Conservation (phyloP, 352 stramenopile species). For the Globisporangium spinosum region DNA sequence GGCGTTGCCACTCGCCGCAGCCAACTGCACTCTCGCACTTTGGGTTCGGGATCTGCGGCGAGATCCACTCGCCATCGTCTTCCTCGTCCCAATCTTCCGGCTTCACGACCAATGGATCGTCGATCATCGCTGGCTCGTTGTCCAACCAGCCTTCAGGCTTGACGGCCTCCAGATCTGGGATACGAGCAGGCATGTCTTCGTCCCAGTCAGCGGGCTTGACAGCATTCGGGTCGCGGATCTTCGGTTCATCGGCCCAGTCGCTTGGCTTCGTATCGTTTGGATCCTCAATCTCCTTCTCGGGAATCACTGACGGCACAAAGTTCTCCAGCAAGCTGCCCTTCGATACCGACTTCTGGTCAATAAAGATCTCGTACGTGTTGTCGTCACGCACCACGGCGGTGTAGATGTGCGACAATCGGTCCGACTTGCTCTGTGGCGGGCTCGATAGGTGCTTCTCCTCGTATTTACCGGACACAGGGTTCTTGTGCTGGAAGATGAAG, state of each 20-base stretch:
- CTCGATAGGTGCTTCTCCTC: constrained; percentile 93
- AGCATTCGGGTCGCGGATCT: constrained; percentile 86
- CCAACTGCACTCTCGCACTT: constrained; percentile 79
- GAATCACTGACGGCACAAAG: constrained; percentile 84
- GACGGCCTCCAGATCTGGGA: constrained; percentile 79
- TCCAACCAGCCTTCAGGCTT: constrained; percentile 92
- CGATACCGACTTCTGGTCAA: constrained; percentile 84
- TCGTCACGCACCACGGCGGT: constrained; percentile 88
- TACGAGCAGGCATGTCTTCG: constrained; percentile 83
- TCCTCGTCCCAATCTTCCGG: constrained; percentile 94
- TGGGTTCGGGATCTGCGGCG: constrained; percentile 88
- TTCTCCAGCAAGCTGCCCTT: constrained; percentile 80
- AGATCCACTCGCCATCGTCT: constrained; percentile 89
- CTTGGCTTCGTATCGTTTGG: constrained; percentile 87
- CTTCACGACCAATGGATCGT: constrained; percentile 74
- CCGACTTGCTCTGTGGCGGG: constrained; percentile 70
- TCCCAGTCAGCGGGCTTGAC: constrained; percentile 93
- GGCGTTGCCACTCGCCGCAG: constrained; percentile 89
- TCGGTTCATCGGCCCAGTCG: constrained; percentile 90
- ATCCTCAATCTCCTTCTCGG: constrained; percentile 91
- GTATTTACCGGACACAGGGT: constrained; percentile 88
- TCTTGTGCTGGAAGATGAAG: constrained; percentile 94
- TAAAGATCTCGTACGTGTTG: constrained; percentile 91
- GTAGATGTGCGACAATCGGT: constrained; percentile 90
- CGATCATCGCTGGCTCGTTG: constrained; percentile 69